Evolutionary conservation across 2,329 filamentous ascomycete genomes (phyloP).

Genomic region (Celoporthe dispersa): DNA sequence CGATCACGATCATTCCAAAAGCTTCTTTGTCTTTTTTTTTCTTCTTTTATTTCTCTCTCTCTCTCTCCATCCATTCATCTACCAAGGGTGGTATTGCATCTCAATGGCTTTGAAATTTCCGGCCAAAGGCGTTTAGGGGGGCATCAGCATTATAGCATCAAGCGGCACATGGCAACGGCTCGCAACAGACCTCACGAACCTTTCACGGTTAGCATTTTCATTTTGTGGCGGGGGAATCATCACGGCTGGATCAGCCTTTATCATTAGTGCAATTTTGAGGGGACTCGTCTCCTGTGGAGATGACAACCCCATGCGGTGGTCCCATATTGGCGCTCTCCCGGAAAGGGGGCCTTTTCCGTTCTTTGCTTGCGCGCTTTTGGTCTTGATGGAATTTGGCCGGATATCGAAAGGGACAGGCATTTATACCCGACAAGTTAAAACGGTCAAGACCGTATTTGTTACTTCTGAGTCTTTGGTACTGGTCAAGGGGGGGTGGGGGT

Average conservation of each 20-base stretch:
- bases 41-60: background rate
- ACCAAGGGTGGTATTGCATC: background rate
- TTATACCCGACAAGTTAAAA: conserved; percentile 23
- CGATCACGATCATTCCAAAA: conserved; percentile 1
- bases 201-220: conserved; percentile 13
- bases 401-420: conserved; percentile 23
- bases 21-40: background rate
- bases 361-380: conserved; percentile 7
- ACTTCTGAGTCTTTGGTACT: conserved; percentile 1
- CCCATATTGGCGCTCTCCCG: background rate
- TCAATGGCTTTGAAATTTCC: background rate
- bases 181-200: background rate
- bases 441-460: conserved; percentile 18
- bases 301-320: background rate
- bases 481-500: conserved; percentile 14
- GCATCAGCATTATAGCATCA: conserved; percentile 7
- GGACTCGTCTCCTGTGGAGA: background rate
- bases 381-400: conserved; percentile 17
- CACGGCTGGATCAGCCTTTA: background rate
- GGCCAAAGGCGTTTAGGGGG: background rate
- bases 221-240: background rate
- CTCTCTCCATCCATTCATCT: background rate
- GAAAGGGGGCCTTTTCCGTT: background rate
- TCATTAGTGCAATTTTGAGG: background rate
- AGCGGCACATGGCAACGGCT: conserved; percentile 10